Percentiles rank a stretch among this genome's conserved stretches.
These are phyloP conservation scores for Globisporangium takayamanum DNA, from an alignment of 352 stramenopile genomes.

Conservation along the genomic window DNA sequence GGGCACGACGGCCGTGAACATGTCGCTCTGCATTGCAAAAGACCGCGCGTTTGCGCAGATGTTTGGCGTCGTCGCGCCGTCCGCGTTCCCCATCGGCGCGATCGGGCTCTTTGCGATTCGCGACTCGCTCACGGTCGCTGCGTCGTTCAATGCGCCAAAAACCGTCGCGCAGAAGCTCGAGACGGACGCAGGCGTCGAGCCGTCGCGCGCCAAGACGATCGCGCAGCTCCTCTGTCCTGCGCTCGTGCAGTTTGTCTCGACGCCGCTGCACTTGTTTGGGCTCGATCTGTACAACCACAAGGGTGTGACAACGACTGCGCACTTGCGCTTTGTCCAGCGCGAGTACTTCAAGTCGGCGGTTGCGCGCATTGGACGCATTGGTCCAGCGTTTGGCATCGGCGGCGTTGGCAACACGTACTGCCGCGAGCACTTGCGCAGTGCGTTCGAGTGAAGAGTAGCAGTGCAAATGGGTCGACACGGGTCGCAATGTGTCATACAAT, in stretches of 20 bases:
- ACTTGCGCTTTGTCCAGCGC: constrained; percentile 54
- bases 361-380: constrained; percentile 82
- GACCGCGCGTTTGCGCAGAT: constrained; percentile 89
- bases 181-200: constrained; percentile 38
- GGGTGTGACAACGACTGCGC: constrained; percentile 20
- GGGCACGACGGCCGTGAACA: constrained; percentile 85
- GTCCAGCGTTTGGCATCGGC: constrained; percentile 85
- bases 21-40: constrained; percentile 88
- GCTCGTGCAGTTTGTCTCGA: constrained; percentile 85
- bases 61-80: constrained; percentile 82
- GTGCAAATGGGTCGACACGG: too few relatives aligned
- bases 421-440: constrained; percentile 35
- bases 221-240: constrained; percentile 81
- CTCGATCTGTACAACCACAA: constrained; percentile 89
- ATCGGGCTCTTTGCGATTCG: constrained; percentile 84
- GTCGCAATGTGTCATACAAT: background rate
- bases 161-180: constrained; percentile 61
- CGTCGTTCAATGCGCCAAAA: constrained; percentile 85
- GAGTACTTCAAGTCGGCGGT: constrained; percentile 85
- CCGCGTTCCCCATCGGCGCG: constrained; percentile 68
- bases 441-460: constrained; percentile 21
- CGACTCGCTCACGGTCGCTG: constrained; percentile 80
- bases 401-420: constrained; percentile 83
- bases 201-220: constrained; percentile 39
- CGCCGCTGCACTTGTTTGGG: constrained; percentile 82